A percentile compares a stretch with the other conserved stretches of the same genome.
Conservation (phyloP, 1,284 basidiomycete genomes). For the Grifola frondosa region DNA sequence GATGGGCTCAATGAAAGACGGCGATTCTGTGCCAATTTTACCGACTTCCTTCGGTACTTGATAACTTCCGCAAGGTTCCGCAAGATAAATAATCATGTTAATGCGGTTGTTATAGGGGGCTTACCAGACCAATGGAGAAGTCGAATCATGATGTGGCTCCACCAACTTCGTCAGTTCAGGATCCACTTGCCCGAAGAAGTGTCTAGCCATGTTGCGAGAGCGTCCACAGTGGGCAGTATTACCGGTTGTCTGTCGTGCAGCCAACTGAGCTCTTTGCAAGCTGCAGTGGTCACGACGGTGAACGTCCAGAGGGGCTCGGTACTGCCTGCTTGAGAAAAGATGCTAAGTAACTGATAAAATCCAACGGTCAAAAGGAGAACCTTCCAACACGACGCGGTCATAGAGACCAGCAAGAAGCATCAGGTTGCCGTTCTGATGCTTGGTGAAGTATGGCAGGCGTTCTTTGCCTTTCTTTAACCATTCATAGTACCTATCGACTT, state of each 20-base stretch:
- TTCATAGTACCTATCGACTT: conserved; percentile 75
- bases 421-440: conserved; percentile 62
- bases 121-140: conserved; percentile 68
- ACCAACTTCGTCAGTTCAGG: conserved; percentile 62
- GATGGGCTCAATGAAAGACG: conserved; percentile 82
- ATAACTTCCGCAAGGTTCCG: conserved; percentile 53
- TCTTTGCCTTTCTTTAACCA: conserved; percentile 84
- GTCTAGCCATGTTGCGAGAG: conserved; percentile 79
- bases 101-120: no score
- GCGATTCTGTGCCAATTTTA: conserved; percentile 83
- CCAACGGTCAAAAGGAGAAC: conserved; percentile 32
- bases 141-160: conserved; percentile 59
- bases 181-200: conserved; percentile 66
- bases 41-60: conserved; percentile 89
- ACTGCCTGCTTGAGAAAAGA: conserved; percentile 48
- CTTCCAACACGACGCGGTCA: conserved; percentile 69
- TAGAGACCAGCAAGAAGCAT: conserved; percentile 91
- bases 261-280: conserved; percentile 69
- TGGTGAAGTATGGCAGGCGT: conserved; percentile 80
- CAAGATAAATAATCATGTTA: background rate
- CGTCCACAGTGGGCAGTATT: conserved; percentile 65
- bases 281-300: conserved; percentile 85
- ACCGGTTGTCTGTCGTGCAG: conserved; percentile 94
- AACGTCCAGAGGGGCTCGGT: conserved; percentile 75
- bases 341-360: background rate